These are phyloP conservation scores for Solanum corneliomulleri DNA, from an alignment of 257 asterid genomes.

Conservation along the genomic window DNA sequence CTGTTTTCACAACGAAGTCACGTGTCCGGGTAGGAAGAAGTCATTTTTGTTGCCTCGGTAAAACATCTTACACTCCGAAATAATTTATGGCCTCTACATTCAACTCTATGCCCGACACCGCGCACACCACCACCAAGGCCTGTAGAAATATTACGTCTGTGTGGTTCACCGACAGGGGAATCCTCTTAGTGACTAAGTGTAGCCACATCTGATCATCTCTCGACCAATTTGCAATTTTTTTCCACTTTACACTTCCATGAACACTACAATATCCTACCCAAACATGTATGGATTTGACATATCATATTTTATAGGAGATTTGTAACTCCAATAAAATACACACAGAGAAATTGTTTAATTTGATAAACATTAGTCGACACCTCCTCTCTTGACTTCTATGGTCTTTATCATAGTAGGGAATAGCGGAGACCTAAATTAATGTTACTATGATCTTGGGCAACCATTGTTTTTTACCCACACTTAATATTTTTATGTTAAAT, in stretches of 20 bases:
- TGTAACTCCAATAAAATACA: neutral
- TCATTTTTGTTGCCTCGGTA: no score
- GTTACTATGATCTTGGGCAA: neutral
- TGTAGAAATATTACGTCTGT: no score
- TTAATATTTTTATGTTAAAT: neutral
- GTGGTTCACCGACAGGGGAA: no score
- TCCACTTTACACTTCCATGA: neutral
- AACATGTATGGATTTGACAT: neutral
- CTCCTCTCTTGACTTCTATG: neutral
- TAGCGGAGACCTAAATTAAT: neutral
- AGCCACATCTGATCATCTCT: no score
- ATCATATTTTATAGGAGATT: neutral
- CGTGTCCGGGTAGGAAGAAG: no score
- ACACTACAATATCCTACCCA: neutral
- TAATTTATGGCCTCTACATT: no score
- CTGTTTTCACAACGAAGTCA: no score
- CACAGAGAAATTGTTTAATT: neutral
- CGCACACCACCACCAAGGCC: no score
- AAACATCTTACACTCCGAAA: no score
- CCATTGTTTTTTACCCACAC: neutral
- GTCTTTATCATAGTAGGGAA: neutral
- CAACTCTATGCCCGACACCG: no score
- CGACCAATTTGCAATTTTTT: neutral
- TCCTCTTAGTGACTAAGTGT: no score
- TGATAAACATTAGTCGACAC: neutral